phyloP scores from a whole-genome alignment of 2,329 filamentous ascomycete species.

The Colletotrichum sp. region DNA sequence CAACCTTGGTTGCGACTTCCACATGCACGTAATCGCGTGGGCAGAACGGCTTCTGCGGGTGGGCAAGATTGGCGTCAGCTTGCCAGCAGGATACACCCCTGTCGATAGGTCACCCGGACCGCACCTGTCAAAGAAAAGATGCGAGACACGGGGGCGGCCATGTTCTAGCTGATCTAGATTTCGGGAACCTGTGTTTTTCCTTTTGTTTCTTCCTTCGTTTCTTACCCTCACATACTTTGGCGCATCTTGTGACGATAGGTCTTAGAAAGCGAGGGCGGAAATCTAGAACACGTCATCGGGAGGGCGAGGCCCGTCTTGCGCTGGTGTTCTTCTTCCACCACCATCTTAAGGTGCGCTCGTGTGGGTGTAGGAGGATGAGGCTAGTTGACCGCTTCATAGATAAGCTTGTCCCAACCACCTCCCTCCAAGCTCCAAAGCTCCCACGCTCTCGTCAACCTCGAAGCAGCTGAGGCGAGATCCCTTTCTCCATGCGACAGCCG shows the following conservation, averaged over 20 bases:
- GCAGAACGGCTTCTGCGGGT: background rate
- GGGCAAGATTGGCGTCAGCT: background rate
- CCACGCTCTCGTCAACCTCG: background rate
- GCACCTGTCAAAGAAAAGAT: background rate
- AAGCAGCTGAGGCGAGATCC: background rate
- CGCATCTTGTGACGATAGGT: background rate
- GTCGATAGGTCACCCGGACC: background rate
- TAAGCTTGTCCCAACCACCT: background rate
- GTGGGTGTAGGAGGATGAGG: background rate
- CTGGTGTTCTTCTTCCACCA: background rate
- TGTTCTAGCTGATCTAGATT: background rate
- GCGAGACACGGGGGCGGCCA: background rate
- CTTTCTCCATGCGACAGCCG: background rate
- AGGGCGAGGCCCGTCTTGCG: background rate
- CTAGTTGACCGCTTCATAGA: background rate
- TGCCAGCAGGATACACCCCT: constrained; percentile 4
- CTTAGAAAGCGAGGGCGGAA: background rate
- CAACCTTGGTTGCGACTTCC: background rate
- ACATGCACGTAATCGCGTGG: background rate
- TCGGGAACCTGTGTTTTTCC: background rate
- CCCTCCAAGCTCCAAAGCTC: background rate
- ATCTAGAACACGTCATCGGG: background rate
- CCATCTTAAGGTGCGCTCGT: too few species aligned
- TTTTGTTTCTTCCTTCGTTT: background rate
- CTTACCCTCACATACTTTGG: background rate